Conservation (phyloP, 805 yeast species). For the Yamadazyma akitaensis region DNA sequence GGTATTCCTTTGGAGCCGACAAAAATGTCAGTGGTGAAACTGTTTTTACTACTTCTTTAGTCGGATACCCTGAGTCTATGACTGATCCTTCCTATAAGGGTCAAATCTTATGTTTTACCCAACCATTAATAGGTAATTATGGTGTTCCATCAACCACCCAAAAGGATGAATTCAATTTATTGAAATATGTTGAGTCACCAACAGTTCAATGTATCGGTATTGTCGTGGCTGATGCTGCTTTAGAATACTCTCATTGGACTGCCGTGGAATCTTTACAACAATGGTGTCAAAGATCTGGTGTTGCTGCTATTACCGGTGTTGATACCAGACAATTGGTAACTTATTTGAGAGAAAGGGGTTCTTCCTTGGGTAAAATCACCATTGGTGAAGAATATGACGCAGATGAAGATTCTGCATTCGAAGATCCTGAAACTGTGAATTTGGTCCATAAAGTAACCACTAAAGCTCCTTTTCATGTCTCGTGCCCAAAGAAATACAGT, state of each 20-base stretch:
- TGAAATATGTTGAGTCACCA: slow-evolving; percentile 90
- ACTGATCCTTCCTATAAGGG: slow-evolving; percentile 98
- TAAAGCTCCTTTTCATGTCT: slow-evolving; percentile 88
- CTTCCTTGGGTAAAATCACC: slow-evolving; percentile 85
- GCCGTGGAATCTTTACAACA: slow-evolving; percentile 93
- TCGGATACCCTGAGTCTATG: slow-evolving; percentile 98
- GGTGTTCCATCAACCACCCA: slow-evolving; percentile 89
- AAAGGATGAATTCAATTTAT: slow-evolving; percentile 79
- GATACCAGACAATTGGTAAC: slow-evolving; percentile 95
- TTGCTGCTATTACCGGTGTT: slow-evolving; percentile 92
- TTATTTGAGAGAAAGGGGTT: slow-evolving; percentile 92
- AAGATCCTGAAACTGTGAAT: slow-evolving; percentile 86
- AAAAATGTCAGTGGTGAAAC: slow-evolving; percentile 94
- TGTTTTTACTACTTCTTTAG: slow-evolving; percentile 95
- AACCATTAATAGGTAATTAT: slow-evolving; percentile 95
- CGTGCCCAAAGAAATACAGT: slow-evolving; percentile 55
- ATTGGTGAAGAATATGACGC: slow-evolving; percentile 91
- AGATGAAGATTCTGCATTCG: slow-evolving; percentile 84
- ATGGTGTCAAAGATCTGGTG: slow-evolving; percentile 96
- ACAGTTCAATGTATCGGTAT: slow-evolving; percentile 92
- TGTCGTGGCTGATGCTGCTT: slow-evolving; percentile 92
- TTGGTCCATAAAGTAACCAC: slow-evolving; percentile 93
- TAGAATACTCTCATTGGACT: slow-evolving; percentile 98
- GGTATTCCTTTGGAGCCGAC: slow-evolving; percentile 94
- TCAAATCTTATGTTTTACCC: slow-evolving; percentile 94